phyloP scores from a whole-genome alignment of 305 asterid genomes.

The Petunia hybrid region DNA sequence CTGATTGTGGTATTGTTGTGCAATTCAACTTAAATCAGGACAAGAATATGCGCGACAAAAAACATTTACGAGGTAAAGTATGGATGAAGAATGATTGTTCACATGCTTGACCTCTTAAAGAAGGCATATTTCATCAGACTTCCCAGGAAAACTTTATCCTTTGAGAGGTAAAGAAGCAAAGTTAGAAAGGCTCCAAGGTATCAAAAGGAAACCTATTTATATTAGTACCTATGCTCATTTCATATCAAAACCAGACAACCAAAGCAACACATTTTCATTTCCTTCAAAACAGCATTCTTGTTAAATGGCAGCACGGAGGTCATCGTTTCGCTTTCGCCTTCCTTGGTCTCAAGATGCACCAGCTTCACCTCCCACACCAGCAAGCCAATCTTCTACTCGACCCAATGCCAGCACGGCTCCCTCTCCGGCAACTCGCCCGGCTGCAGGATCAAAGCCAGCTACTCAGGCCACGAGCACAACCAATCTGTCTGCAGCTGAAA shows the following conservation, averaged over 20 bases:
- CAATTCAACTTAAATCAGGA: background rate
- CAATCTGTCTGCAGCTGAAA: background rate
- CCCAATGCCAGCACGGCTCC: background rate
- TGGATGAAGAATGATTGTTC: no score
- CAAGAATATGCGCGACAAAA: background rate
- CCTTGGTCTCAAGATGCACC: constrained; percentile 26
- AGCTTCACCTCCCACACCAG: background rate
- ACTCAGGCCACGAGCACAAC: background rate
- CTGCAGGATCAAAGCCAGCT: background rate
- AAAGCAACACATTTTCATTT: background rate
- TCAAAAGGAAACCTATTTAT: constrained; percentile 33
- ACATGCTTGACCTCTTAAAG: constrained; percentile 36
- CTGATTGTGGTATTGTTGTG: background rate
- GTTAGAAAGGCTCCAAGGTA: constrained; percentile 32
- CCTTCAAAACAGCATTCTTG: constrained; percentile 13
- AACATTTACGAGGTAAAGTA: background rate
- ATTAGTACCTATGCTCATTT: background rate
- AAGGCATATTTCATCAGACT: constrained; percentile 30
- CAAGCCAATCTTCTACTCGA: constrained; percentile 26
- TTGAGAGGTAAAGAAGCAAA: constrained; percentile 36
- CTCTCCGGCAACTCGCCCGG: constrained; percentile 26
- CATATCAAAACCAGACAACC: background rate
- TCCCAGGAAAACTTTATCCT: constrained; percentile 43
- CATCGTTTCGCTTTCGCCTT: constrained; percentile 43
- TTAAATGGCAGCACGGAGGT: constrained; percentile 39